These are phyloP conservation scores for Fusarium sp. DNA, from an alignment of 2,329 filamentous ascomycete species.

Conservation along the genomic window DNA sequence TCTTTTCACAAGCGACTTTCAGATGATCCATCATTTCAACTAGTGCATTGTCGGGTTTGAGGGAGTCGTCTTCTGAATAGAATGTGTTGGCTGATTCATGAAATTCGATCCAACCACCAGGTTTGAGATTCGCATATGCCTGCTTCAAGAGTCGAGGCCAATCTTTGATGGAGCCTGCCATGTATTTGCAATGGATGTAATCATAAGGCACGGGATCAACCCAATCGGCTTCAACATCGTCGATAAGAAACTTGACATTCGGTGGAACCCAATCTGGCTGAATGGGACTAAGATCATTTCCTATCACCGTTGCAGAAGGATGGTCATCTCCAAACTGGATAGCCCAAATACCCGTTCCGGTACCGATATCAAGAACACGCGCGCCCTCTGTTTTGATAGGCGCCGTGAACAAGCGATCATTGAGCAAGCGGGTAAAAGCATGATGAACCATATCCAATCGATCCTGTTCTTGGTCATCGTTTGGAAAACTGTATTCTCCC, in stretches of 20 bases:
- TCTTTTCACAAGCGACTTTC: slow-evolving; percentile 41
- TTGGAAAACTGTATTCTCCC: slow-evolving; percentile 52
- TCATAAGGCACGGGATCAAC: slow-evolving; percentile 43
- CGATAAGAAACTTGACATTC: slow-evolving; percentile 68
- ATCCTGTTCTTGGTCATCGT: slow-evolving; percentile 54
- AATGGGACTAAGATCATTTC: slow-evolving; percentile 57
- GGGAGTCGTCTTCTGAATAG: slow-evolving; percentile 54
- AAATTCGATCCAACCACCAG: slow-evolving; percentile 61
- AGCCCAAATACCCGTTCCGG: slow-evolving; percentile 61
- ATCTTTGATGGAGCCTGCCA: slow-evolving; percentile 51
- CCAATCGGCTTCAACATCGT: slow-evolving; percentile 70
- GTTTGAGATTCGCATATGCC: slow-evolving; percentile 52
- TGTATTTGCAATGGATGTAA: slow-evolving; percentile 52
- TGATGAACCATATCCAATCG: slow-evolving; percentile 55
- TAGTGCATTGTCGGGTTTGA: slow-evolving; percentile 52
- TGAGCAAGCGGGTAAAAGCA: slow-evolving; percentile 48
- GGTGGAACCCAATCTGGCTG: slow-evolving; percentile 63
- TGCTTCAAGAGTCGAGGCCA: slow-evolving; percentile 44
- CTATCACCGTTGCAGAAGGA: slow-evolving; percentile 52
- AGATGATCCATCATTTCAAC: slow-evolving; percentile 45
- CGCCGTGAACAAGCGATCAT: slow-evolving; percentile 51
- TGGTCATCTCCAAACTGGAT: slow-evolving; percentile 56
- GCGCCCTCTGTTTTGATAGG: slow-evolving; percentile 52
- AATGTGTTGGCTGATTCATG: slow-evolving; percentile 54
- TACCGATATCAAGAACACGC: slow-evolving; percentile 58